phyloP scores from a whole-genome alignment of 345 rosid species.

The Ceriops zippeliana region DNA sequence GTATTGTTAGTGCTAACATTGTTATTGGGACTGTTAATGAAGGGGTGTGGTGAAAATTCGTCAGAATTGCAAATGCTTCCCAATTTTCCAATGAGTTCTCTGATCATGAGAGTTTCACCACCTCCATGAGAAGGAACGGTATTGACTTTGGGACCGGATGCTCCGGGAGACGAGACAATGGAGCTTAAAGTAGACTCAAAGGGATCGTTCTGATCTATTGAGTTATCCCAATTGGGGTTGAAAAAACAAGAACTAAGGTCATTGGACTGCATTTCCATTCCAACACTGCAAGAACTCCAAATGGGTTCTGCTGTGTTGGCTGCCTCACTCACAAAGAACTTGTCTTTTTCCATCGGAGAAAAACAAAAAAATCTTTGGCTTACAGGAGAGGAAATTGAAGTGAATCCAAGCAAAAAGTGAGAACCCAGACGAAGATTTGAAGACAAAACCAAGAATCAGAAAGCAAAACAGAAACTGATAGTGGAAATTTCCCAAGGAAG shows the following conservation, averaged over 20 bases:
- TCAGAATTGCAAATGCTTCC: conserved; percentile 34
- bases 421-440: conserved; percentile 19
- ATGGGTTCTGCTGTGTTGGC: conserved; percentile 4
- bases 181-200: conserved; percentile 36
- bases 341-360: conserved; percentile 29
- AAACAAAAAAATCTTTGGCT: background rate
- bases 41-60: conserved; percentile 34
- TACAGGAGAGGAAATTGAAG: background rate
- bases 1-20: conserved; percentile 13
- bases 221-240: conserved; percentile 28
- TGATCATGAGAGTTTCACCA: conserved; percentile 17
- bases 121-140: background rate
- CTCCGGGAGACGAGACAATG: conserved; percentile 32
- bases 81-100: conserved; percentile 29
- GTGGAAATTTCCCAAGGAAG: background rate
- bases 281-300: conserved; percentile 30
- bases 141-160: conserved; percentile 12
- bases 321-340: conserved; percentile 19
- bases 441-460: conserved; percentile 11
- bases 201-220: conserved; percentile 26
- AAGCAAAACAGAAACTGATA: background rate
- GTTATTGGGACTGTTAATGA: conserved; percentile 12
- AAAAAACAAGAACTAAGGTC: conserved; percentile 22
- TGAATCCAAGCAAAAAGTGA: background rate
- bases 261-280: conserved; percentile 24